Base-by-base conservation (phyloP, 371 early-diverging fungal genomes). In the Batkoa obscura region DNA sequence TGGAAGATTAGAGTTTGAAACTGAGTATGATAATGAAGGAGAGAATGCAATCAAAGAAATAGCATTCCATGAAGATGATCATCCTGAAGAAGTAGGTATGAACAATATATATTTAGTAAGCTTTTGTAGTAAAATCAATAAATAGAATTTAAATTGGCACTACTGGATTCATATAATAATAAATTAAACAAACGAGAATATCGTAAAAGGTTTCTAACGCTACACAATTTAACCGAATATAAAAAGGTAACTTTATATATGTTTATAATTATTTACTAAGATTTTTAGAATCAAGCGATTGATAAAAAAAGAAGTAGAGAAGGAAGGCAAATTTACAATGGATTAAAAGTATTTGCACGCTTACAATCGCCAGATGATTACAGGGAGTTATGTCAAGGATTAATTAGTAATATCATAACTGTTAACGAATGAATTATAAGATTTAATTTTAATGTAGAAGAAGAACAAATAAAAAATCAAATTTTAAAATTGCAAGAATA, bases 1-100 rank as follows among this genome's bases (percentile, higher is more conserved):
- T 2, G 84, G 87, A 30, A 87, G 99, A 45, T 68, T 79, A 41
- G 99, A 99, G 67, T 99, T 98, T 66, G 99, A 99, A 59, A 75
- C 79, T 3, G 99, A 99, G 67, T 78, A 81, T 62, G 93, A 92
- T 46, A 93, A 98, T 63, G 98, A 97, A 30, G 91, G 94, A 1
- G 99, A 99, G 71, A 75, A 78, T 33, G 63, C 70, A 33, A 83
- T 99, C 50, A 95, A 92, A 63, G 96, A 98, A 57, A 78, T 99
- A 76, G 72, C 79, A 15, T 87, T 96, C 63, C 79, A 78, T 47
- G 90, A 89, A 56, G 84, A 86, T 52, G 93, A 94, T 60, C 66
- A 83, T 9, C 73, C 75, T 2, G 90, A 91, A 50, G 94, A 94
- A 62, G 76, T 76, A 37, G 73, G 80, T 75, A 68, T 36, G 70